Base-by-base conservation (phyloP, 352 stramenopile species). In the Phytopythium vexans region DNA sequence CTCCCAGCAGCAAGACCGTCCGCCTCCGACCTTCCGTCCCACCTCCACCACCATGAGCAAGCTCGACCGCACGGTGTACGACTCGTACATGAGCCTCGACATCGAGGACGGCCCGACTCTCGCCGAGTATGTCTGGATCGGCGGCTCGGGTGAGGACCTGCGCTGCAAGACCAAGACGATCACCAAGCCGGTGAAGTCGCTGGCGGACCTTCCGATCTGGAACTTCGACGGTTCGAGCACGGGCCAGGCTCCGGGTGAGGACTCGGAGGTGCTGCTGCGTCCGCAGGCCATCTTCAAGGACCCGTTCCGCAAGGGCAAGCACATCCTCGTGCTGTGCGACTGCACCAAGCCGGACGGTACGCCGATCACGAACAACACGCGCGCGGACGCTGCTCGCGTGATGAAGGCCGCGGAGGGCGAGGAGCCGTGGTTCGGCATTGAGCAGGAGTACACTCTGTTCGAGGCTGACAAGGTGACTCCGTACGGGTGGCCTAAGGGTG, bases 181-280 rank as follows among this genome's bases (percentile, higher is more conserved):
- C 45, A 79, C 73, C 55, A 76, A 85, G 62, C 34, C 68, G 8
- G 78, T 89, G 27, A 75, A 64, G 52, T 77, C 71, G 41, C 46
- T 98, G 6, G 82, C 78, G 2, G 84, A 89, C 15, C 74, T 98
- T 42, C 96, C 96, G 7, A 82, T 97, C 41, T 99, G 96, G 96
- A 99, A 98, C 81, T 99, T 98, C 66, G 96, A 99, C 61, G 96
- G 96, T 50, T 98, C 87, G 33, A 98, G 90, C 43, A 99, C 96
- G 14, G 90, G 79, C 53, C 96, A 99, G 74, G 96, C 96, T n/a
- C 95, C 95, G 0, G 96, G 96, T 39, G 88, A 98, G 65, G 95
- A 98, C 77, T 98, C 93, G 47, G 95, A 98, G 70, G 96, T 99
- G 56, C 93, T 98, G 56, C 68, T 98, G 60, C 70, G 94, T 66